These are phyloP conservation scores for Schrenkiella parvula DNA, from an alignment of 345 rosid genomes.

Conservation along the genomic window DNA sequence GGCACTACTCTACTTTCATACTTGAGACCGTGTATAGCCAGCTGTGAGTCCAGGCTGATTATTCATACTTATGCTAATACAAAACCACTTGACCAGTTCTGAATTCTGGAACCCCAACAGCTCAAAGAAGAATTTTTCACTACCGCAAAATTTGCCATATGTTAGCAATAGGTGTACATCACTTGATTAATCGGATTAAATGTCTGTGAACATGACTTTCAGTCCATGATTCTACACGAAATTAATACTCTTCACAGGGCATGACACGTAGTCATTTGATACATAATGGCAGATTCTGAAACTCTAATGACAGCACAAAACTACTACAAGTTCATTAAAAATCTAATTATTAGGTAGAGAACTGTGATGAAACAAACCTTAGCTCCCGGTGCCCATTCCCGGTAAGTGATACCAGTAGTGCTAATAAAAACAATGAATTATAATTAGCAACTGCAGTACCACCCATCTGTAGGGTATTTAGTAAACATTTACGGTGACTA, in stretches of 20 bases:
- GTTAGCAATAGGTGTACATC: slow-evolving; percentile 15
- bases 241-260: neutral
- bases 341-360: neutral
- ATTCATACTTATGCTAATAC: slow-evolving; percentile 8
- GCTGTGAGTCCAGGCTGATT: neutral
- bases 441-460: slow-evolving; percentile 37
- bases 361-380: slow-evolving; percentile 52
- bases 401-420: slow-evolving; percentile 77
- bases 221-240: neutral
- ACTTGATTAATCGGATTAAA: slow-evolving; percentile 3
- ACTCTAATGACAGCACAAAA: neutral
- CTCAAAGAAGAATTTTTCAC: neutral
- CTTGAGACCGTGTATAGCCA: neutral
- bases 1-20: neutral
- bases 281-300: neutral
- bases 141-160: neutral
- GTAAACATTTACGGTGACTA: neutral
- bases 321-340: neutral
- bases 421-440: slow-evolving; percentile 50
- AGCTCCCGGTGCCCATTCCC: slow-evolving; percentile 99
- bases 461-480: slow-evolving; percentile 21
- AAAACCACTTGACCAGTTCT: slow-evolving; percentile 9
- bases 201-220: neutral
- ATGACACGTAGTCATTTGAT: neutral
- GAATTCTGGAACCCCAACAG: slow-evolving; percentile 5